phyloP scores from a whole-genome alignment of 2,329 filamentous ascomycete species.

The Thermothelomyces thermophilus region DNA sequence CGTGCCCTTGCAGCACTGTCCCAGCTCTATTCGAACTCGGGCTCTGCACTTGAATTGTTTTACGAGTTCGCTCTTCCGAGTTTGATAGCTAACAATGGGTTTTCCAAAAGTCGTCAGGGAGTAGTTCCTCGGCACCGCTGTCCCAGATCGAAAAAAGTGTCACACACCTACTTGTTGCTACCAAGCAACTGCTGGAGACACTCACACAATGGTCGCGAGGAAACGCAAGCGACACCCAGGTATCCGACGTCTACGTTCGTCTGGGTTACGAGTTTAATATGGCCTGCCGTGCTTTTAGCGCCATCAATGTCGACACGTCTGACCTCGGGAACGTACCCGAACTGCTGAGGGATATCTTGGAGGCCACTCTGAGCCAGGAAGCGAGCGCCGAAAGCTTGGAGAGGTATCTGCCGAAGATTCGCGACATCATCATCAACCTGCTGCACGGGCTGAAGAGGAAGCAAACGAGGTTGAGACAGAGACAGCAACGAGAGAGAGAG shows the following conservation, averaged over 20 bases:
- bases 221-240: slow-evolving; percentile 84
- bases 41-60: not conserved
- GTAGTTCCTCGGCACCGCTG: slow-evolving; percentile 60
- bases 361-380: slow-evolving; percentile 94
- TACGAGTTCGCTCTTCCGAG: not conserved
- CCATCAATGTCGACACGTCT: slow-evolving; percentile 90
- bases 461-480: slow-evolving; percentile 75
- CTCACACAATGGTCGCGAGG: slow-evolving; percentile 95
- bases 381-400: slow-evolving; percentile 90
- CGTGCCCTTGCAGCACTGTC: slow-evolving; percentile 1
- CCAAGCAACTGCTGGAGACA: slow-evolving; percentile 95
- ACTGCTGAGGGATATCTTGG: slow-evolving; percentile 78
- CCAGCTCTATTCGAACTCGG: no score
- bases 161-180: slow-evolving; percentile 92
- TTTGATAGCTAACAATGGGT: slow-evolving; percentile 27
- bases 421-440: slow-evolving; percentile 97
- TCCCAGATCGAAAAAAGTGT: slow-evolving; percentile 99
- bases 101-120: slow-evolving; percentile 34
- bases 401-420: slow-evolving; percentile 85
- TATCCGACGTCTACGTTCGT: slow-evolving; percentile 96
- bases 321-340: slow-evolving; percentile 96
- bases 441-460: slow-evolving; percentile 95
- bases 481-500: slow-evolving; percentile 52
- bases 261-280: slow-evolving; percentile 99
- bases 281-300: slow-evolving; percentile 91